A percentile compares a stretch with the other conserved stretches of the same genome.
Evolutionary conservation across 208 protist genomes (phyloP).

Genomic region (Entamoeba invadens): DNA sequence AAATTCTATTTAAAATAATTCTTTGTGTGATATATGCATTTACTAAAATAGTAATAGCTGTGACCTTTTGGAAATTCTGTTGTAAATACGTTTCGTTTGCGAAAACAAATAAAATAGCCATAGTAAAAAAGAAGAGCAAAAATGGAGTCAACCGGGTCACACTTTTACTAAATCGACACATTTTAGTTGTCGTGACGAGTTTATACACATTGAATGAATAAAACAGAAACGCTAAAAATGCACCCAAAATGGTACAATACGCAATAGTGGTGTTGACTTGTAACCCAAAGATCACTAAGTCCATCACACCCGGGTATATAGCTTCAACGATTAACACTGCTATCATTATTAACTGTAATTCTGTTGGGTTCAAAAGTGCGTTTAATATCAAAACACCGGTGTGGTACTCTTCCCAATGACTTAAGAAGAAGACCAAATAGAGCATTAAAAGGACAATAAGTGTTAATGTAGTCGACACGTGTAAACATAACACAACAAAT

Average conservation of each 20-base stretch:
- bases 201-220: neutral
- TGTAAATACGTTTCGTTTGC: neutral
- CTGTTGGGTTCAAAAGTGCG: neutral
- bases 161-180: neutral
- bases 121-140: neutral
- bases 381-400: neutral
- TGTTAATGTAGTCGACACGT: no score
- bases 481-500: neutral
- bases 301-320: neutral
- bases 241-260: neutral
- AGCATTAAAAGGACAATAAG: neutral
- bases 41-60: neutral
- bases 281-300: neutral
- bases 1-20: slow-evolving; percentile 7
- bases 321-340: neutral
- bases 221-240: neutral
- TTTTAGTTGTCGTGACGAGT: neutral
- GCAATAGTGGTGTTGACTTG: neutral
- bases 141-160: neutral
- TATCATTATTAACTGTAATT: neutral
- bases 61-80: neutral
- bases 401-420: neutral
- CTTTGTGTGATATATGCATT: neutral
- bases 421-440: neutral
- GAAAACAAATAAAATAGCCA: neutral